Conservation (phyloP, 2,329 filamentous ascomycete genomes). For the Juglanconis sp. region DNA sequence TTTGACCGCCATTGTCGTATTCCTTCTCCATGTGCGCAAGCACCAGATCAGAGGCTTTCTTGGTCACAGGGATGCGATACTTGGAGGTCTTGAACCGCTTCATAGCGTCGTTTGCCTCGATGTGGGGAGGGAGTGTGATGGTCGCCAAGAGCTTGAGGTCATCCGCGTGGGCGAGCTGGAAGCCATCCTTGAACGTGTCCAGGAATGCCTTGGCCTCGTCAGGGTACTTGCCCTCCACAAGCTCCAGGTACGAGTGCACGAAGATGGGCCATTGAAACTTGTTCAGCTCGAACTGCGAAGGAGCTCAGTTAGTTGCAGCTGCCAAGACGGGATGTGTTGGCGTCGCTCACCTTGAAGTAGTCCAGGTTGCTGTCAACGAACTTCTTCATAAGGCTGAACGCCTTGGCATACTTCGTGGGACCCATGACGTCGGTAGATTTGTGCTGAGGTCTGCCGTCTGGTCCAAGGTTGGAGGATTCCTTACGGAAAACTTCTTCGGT, state of each 20-base stretch:
- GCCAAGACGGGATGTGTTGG: not conserved
- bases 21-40: conserved; percentile 71
- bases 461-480: conserved; percentile 80
- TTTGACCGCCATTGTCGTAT: conserved; percentile 71
- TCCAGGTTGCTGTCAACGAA: conserved; percentile 94
- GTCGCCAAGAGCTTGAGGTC: conserved; percentile 74
- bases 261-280: conserved; percentile 92
- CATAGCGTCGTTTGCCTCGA: conserved; percentile 71
- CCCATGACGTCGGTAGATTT: conserved; percentile 64
- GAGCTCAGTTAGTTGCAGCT: conserved; percentile 18
- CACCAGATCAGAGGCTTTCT: conserved; percentile 28
- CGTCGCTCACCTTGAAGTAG: conserved; percentile 72
- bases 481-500: conserved; percentile 91
- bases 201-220: conserved; percentile 75
- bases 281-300: conserved; percentile 70
- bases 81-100: conserved; percentile 82
- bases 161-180: conserved; percentile 75
- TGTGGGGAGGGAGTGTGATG: conserved; percentile 73
- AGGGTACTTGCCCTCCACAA: conserved; percentile 68
- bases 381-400: conserved; percentile 68
- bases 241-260: conserved; percentile 84
- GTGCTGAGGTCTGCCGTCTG: conserved; percentile 73
- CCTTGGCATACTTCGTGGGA: conserved; percentile 72
- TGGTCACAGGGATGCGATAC: conserved; percentile 86
- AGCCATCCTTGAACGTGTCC: conserved; percentile 61